phyloP scores from a whole-genome alignment of 148 eudicot species.

The Chenopodium quinoa region DNA sequence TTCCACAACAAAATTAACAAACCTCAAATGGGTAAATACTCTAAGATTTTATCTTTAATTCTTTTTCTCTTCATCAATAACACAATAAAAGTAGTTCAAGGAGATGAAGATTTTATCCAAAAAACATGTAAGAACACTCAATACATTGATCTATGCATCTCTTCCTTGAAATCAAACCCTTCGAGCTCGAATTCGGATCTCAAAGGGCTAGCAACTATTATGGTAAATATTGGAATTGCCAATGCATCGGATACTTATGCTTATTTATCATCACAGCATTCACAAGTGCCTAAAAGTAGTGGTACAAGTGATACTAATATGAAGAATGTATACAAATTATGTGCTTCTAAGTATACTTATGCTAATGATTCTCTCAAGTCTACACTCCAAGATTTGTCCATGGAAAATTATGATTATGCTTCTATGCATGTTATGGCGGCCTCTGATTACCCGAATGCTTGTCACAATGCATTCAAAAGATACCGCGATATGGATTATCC shows the following conservation, averaged over 20 bases:
- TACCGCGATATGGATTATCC: constrained; percentile 55
- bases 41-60: not conserved
- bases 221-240: constrained; percentile 48
- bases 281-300: constrained; percentile 16
- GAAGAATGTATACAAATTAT: constrained; percentile 49
- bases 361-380: constrained; percentile 53
- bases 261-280: constrained; percentile 41
- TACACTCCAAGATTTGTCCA: constrained; percentile 42
- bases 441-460: constrained; percentile 64
- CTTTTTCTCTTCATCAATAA: not conserved
- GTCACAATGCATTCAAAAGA: constrained; percentile 55
- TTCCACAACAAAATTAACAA: not conserved
- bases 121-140: constrained; percentile 68
- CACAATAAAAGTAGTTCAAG: constrained; percentile 9
- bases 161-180: constrained; percentile 59
- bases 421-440: constrained; percentile 61
- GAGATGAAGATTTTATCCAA: constrained; percentile 47
- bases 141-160: constrained; percentile 61
- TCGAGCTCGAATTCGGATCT: constrained; percentile 55
- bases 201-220: constrained; percentile 63
- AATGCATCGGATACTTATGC: constrained; percentile 57
- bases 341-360: constrained; percentile 53
- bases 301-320: constrained; percentile 22
- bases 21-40: not conserved
- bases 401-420: constrained; percentile 67